Evolutionary conservation across 306 rosid genomes (phyloP).

Genomic region (Vigna hirtella): DNA sequence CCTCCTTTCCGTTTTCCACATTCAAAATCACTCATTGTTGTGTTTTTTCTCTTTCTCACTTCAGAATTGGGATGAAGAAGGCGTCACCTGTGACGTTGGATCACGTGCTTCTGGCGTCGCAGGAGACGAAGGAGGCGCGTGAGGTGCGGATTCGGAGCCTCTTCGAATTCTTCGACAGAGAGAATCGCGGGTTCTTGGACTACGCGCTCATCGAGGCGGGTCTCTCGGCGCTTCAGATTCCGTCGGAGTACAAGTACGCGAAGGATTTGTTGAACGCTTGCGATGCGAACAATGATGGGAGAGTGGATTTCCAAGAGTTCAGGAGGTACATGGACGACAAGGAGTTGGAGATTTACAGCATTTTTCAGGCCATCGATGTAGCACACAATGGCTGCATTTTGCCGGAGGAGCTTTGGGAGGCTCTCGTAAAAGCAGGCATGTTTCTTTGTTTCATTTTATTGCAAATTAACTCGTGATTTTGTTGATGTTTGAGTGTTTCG

Average conservation of each 20-base stretch:
- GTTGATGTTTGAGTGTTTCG: conserved; percentile 26
- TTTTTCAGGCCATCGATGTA: conserved; percentile 94
- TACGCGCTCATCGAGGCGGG: conserved; percentile 80
- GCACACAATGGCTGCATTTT: conserved; percentile 90
- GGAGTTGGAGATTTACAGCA: conserved; percentile 90
- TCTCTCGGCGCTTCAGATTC: conserved; percentile 81
- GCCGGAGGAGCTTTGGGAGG: conserved; percentile 97
- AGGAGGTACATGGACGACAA: conserved; percentile 88
- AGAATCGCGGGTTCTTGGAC: conserved; percentile 71
- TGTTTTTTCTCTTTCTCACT: not conserved
- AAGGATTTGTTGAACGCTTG: conserved; percentile 80
- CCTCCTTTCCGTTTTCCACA: not conserved
- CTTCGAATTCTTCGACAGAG: conserved; percentile 77
- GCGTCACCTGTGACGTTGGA: conserved; percentile 80
- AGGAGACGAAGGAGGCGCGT: conserved; percentile 85
- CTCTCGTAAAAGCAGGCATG: conserved; percentile 84
- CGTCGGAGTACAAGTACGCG: conserved; percentile 84
- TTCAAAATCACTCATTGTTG: not conserved
- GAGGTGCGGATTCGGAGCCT: conserved; percentile 70
- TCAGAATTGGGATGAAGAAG: conserved; percentile 43
- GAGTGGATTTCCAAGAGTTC: conserved; percentile 80
- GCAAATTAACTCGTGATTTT: not conserved
- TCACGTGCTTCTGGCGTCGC: conserved; percentile 81
- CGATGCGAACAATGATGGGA: conserved; percentile 79
- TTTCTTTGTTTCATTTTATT: not conserved